Base-by-base conservation (phyloP, 75 land plant species). In the Sequoiadendron giganteum region DNA sequence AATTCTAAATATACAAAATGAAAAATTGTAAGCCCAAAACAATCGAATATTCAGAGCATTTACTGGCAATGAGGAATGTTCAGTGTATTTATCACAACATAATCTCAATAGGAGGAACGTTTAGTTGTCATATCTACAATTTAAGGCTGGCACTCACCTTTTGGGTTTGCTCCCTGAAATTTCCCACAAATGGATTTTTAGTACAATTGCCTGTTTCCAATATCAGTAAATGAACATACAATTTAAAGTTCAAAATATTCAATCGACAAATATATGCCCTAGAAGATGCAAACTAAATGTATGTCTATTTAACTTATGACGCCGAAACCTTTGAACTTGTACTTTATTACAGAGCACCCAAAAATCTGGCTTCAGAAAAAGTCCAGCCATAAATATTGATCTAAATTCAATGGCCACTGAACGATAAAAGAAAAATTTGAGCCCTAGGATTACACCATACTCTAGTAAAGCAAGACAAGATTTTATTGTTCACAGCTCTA, bases 311-410 rank as follows among this genome's bases (percentile, higher is more conserved):
- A 30, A n/a, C 47, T 82, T 82, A 28, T n/a, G 18, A 79, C 25
- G 25, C 84, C 84, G 47, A 82, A 43, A 81, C 10, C 45, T 78
- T 32, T 21, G 18, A 40, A 28, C 84, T 45, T n/a, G 52, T 82
- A 82, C n/a, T 82, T 82, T 49, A 45, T 25, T 82, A 47, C 30
- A 45, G 52, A 45, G 84, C 52, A 28, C 84, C 42, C 32, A 82
- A 82, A 75, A 82, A 45, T 47, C 30, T 11, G 84, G 84, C 84
- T 82, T 34, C 52, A 82, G 47, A 43, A 82, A 82, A 43, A 49
- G 47, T 82, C 9, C 52, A 82, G 49, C 52, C 84, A 10, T 82
- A 82, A 82, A 10, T 47, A 47, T 82, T 43, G 84, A 82, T 47
- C 52, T n/a, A 28, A 28, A 47, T 11, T n/a, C 48, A 43, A 82